Conservation (phyloP, 2,329 filamentous ascomycete genomes). For the Penicillium sp. region DNA sequence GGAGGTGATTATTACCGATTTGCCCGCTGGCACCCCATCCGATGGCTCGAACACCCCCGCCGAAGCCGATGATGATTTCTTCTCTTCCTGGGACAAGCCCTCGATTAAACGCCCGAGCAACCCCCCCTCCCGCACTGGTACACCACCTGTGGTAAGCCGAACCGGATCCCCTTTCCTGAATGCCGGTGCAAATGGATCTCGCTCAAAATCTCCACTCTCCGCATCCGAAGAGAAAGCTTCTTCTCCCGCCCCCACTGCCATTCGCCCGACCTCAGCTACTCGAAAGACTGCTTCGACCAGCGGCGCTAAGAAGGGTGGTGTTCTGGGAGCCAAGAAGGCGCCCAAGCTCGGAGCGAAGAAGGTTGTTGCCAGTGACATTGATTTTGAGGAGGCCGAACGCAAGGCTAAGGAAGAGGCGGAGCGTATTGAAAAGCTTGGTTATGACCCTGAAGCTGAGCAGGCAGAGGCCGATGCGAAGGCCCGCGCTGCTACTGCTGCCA, state of each 20-base stretch:
- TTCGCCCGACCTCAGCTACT: slow-evolving; percentile 77
- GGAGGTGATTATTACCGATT: slow-evolving; percentile 84
- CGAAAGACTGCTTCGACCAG: slow-evolving; percentile 70
- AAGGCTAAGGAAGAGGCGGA: slow-evolving; percentile 98
- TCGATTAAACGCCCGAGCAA: slow-evolving; percentile 95
- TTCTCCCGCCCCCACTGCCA: slow-evolving; percentile 63
- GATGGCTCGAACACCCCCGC: slow-evolving; percentile 77
- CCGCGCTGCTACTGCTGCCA: slow-evolving; percentile 49
- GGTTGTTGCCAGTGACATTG: slow-evolving; percentile 73
- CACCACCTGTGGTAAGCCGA: slow-evolving; percentile 78
- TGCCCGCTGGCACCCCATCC: slow-evolving; percentile 59
- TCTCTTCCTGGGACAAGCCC: slow-evolving; percentile 98
- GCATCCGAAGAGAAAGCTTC: slow-evolving; percentile 57
- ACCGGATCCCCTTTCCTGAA: slow-evolving; percentile 90
- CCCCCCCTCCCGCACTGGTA: slow-evolving; percentile 85
- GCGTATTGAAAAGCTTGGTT: slow-evolving; percentile 91
- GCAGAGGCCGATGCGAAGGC: slow-evolving; percentile 45
- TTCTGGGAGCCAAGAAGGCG: slow-evolving; percentile 83
- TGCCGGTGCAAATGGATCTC: slow-evolving; percentile 69
- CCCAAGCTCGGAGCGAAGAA: slow-evolving; percentile 93
- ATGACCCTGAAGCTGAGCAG: slow-evolving; percentile 87
- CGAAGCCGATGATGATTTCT: slow-evolving; percentile 91
- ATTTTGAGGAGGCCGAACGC: slow-evolving; percentile 96
- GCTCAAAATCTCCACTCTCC: slow-evolving; percentile 81
- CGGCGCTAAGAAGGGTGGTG: slow-evolving; percentile 77